Evolutionary conservation across 176 grass and related monocot genomes (phyloP).

Genomic region (Triticum urartu): DNA sequence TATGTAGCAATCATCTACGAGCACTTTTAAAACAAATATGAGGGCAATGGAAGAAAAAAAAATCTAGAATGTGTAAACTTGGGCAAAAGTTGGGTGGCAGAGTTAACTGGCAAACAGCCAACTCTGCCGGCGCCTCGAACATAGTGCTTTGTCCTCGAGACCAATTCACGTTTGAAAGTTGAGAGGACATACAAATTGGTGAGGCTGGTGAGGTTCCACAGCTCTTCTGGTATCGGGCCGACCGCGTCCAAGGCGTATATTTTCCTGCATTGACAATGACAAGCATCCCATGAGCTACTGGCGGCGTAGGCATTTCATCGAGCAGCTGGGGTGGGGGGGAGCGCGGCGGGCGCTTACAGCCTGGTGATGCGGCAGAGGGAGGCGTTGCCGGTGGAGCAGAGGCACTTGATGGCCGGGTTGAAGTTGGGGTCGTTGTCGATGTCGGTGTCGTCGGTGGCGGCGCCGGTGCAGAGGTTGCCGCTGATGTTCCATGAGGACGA

Average conservation of each 20-base stretch:
- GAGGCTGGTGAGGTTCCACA: conserved; percentile 57
- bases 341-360: conserved; percentile 33
- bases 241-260: conserved; percentile 33
- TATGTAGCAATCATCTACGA: background rate
- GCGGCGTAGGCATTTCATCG: background rate
- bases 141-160: background rate
- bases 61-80: background rate
- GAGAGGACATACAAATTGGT: conserved; percentile 49
- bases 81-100: background rate
- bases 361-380: conserved; percentile 68
- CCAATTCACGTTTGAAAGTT: background rate
- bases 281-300: background rate
- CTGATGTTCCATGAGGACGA: conserved; percentile 74
- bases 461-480: conserved; percentile 83
- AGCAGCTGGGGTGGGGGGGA: background rate
- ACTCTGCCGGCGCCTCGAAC: background rate
- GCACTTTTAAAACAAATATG: background rate
- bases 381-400: conserved; percentile 42
- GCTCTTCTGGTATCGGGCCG: conserved; percentile 59
- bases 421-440: conserved; percentile 21
- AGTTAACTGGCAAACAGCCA: background rate
- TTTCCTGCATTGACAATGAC: conserved; percentile 39
- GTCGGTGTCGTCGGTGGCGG: conserved; percentile 45
- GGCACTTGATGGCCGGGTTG: conserved; percentile 70
- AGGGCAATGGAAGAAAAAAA: background rate